Conservation (phyloP, 176 grass and related monocot genomes). For the Phyllostachys edulis region DNA sequence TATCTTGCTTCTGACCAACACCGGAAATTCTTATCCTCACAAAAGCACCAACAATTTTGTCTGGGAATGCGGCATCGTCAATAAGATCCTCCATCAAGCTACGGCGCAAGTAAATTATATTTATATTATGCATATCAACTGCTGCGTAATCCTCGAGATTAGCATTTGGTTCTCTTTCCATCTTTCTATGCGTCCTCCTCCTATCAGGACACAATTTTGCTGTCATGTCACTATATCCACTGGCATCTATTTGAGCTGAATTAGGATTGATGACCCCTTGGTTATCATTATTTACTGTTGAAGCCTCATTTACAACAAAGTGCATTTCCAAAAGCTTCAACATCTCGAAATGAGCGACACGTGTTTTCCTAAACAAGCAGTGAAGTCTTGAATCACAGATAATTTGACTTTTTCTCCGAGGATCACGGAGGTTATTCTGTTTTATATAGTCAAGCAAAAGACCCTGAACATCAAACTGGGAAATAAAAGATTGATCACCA, state of each 20-base stretch:
- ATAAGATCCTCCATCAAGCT: constrained; percentile 86
- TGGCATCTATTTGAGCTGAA: constrained; percentile 64
- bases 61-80: constrained; percentile 58
- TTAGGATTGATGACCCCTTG: constrained; percentile 38
- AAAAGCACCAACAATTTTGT: constrained; percentile 78
- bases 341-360: constrained; percentile 98
- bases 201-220: constrained; percentile 46
- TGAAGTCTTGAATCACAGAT: constrained; percentile 81
- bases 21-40: constrained; percentile 90
- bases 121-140: constrained; percentile 89
- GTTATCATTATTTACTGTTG: constrained; percentile 44
- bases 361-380: constrained; percentile 73
- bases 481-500: constrained; percentile 64
- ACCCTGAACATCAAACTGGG: constrained; percentile 84
- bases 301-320: constrained; percentile 68
- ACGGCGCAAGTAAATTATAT: constrained; percentile 75
- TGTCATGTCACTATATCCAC: constrained; percentile 46
- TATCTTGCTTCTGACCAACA: constrained; percentile 81
- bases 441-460: constrained; percentile 97
- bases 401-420: constrained; percentile 89
- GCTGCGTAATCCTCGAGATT: constrained; percentile 86
- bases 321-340: constrained; percentile 91
- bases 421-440: constrained; percentile 86
- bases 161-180: constrained; percentile 49
- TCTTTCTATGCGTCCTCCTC: constrained; percentile 62